These are phyloP conservation scores for Moricandia moricandioides DNA, from an alignment of 345 rosid species.

Conservation along the genomic window DNA sequence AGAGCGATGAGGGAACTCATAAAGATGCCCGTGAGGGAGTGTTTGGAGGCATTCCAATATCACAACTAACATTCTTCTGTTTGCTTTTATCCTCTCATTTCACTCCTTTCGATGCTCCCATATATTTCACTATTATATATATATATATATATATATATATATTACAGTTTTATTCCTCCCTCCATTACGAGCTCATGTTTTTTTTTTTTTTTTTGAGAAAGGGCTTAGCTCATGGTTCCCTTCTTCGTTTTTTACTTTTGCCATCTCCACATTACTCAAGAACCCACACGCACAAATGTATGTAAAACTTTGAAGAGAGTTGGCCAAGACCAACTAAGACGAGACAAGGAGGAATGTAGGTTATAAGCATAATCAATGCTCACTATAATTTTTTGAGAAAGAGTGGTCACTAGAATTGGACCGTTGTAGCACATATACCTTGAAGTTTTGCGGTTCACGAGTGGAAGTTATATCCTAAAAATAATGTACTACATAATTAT, in stretches of 20 bases:
- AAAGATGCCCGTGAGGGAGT: conserved; percentile 49
- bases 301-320: neutral
- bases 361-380: neutral
- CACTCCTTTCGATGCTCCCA: conserved; percentile 40
- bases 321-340: neutral
- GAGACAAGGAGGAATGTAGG: neutral
- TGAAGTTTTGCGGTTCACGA: neutral
- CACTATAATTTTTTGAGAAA: neutral
- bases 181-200: conserved; percentile 14
- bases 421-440: neutral
- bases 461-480: neutral
- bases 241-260: neutral
- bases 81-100: conserved; percentile 40
- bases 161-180: neutral
- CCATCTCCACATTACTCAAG: neutral
- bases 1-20: conserved; percentile 16
- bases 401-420: neutral
- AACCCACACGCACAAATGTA: conserved; percentile 8
- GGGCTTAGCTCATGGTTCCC: conserved; percentile 4
- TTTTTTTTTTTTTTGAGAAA: no score
- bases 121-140: neutral
- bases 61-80: conserved; percentile 48
- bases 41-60: conserved; percentile 53
- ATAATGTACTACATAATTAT: no score
- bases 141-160: neutral